Evolutionary conservation across 2,329 filamentous ascomycete genomes (phyloP), one percentile per base, ranked within the genome.

Genomic region (Colletotrichum truncatum): DNA sequence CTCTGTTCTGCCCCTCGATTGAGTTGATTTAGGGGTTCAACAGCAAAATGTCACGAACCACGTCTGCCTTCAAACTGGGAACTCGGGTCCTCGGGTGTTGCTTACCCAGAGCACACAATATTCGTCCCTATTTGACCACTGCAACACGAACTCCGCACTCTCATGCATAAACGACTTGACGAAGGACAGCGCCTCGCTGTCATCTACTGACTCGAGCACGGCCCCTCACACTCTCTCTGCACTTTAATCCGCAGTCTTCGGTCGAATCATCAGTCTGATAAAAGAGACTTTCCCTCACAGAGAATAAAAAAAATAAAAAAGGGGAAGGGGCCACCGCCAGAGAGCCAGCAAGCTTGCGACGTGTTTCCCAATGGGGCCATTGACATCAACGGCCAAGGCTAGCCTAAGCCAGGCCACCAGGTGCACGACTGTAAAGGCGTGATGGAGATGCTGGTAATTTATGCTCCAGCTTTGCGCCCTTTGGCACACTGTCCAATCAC

Each of bases 391-490:
- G 14, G 63, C 51, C 45, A 63, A 57, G 51, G 45, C 64, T 18
- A 48, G 36, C 28, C 43, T 49, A 39, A 57, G 16, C 52, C 51
- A 66, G 59, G 28, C 59, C 52, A 25, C 36, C 45, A 59, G 59
- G 21, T 51, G 51, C 59, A 58, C 21, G 28, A 59, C 64, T n/a
- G n/a, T 34, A 52, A 64, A 66, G 39, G 39, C 48, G 59, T 48
- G 45, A 57, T 39, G 59, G 46, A 66, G 34, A 62, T 62, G 49
- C 63, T 65, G 36, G 63, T 48, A 49, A 41, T 66, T 66, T 64
- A 66, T 64, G 64, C 60, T 54, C 43, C 63, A 57, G 63, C 63
- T 64, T 21, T 23, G 39, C 23, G 28, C 52, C 46, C 60, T 28
- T 39, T 46, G 21, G 28, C 10, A 12, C 23, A 34, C 43, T 30